Evolutionary conservation across 2,329 filamentous ascomycete genomes (phyloP), one percentile per base, ranked within the genome.

Genomic region (Helotiales sp.): DNA sequence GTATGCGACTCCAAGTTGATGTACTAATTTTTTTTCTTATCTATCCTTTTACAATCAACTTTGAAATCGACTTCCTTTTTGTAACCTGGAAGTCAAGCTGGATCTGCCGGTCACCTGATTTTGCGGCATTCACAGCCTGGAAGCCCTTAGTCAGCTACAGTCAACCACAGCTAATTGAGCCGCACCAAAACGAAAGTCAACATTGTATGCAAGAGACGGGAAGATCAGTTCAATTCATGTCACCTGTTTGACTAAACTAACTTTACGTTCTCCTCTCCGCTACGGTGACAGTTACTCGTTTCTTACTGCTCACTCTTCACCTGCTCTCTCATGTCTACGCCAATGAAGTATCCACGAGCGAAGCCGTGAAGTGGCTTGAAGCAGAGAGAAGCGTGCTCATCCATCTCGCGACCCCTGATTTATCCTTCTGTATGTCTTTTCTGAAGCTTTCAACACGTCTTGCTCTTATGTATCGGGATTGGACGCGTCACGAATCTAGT

Each of bases 331-430:
- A 53, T 31, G 52, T 53, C 25, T 58, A 58, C 52, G 59, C 59
- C 52, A 56, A 55, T 50, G 34, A 49, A 50, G 52, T 53, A 46
- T 47, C 52, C 48, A 58, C 40, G n/a, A 58, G 50, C 44, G 42
- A 55, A 46, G 55, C 40, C 30, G 54, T 64, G 47, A 63, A 54
- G 54, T 64, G 62, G 62, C 52, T 64, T 25, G 47, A 59, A 50
- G 13, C 53, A 50, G 60, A 56, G 7, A 55, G 62, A 54, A 60
- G 58, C 19, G 52, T 61, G 24, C 58, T 63, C 47, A 54, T 66
- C 17, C 52, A 38, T 47, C 55, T 66, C 40, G 50, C 55, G 12
- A 62, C 57, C 25, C 62, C 62, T 40, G 60, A 62, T 53, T 50
- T 66, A 33, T 47, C 13, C 57, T 60, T 55, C 48, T 56, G 59